phyloP scores from a whole-genome alignment of 306 rosid genomes.

The Citrullus mucosospermus region DNA sequence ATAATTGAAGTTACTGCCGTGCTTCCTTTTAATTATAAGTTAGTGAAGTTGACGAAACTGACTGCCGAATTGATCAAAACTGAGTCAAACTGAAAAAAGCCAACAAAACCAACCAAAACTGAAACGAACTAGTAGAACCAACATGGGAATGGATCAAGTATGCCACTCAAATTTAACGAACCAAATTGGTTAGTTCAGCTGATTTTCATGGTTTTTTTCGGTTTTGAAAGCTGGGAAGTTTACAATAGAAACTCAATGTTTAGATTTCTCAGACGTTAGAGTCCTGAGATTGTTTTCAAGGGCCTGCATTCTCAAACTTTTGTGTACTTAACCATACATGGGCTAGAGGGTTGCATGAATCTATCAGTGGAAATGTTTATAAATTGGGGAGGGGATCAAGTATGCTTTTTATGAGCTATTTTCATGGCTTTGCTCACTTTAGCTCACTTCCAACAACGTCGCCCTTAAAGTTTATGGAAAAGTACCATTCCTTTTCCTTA shows the following conservation, averaged over 20 bases:
- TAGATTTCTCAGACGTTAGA: background rate
- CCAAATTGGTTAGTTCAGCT: background rate
- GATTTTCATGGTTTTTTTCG: background rate
- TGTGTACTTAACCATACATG: background rate
- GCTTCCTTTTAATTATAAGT: background rate
- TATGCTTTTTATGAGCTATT: too few relatives aligned
- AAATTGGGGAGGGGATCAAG: background rate
- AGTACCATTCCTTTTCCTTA: background rate
- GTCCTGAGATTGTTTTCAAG: background rate
- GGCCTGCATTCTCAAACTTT: background rate
- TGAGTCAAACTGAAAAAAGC: background rate
- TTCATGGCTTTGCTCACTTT: background rate
- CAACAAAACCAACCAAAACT: background rate
- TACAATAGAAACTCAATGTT: background rate
- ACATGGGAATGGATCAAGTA: background rate
- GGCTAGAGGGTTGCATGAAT: background rate
- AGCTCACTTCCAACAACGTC: background rate
- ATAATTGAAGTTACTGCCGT: background rate
- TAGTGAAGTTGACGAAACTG: background rate
- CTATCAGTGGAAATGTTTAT: background rate
- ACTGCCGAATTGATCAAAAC: background rate
- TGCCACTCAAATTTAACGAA: background rate
- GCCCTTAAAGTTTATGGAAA: background rate
- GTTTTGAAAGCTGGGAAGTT: background rate
- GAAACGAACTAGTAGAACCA: background rate